Conservation (phyloP, 2,329 filamentous ascomycete species). For the Colletotrichum limetticola region DNA sequence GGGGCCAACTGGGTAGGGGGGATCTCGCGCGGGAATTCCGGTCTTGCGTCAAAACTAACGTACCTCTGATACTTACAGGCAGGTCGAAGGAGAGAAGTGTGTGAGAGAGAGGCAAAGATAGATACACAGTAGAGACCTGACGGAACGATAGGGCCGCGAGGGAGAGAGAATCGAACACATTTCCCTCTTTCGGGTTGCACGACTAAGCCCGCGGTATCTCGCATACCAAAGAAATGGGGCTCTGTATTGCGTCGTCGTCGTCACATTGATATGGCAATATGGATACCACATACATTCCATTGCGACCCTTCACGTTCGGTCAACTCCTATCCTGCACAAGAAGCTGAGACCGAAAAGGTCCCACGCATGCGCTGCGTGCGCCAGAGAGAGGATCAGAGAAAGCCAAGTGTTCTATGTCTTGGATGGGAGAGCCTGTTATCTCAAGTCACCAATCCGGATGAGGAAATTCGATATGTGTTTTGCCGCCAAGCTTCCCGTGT, state of each 20-base stretch:
- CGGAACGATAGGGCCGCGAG: background rate
- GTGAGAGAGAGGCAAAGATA: no score
- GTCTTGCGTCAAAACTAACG: background rate
- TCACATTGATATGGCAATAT: background rate
- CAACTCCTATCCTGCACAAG: background rate
- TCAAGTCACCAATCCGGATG: constrained; percentile 10
- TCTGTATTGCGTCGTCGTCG: background rate
- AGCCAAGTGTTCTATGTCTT: constrained; percentile 14
- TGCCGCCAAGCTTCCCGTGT: constrained; percentile 13
- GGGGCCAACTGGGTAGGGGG: no score
- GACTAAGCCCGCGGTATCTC: background rate
- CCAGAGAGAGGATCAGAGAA: constrained; percentile 1
- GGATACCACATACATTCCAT: background rate
- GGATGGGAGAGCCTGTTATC: constrained; percentile 17
- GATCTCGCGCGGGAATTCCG: background rate
- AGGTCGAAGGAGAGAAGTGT: background rate
- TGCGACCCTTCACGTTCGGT: background rate
- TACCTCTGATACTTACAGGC: background rate
- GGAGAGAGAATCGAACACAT: background rate
- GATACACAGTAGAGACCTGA: background rate
- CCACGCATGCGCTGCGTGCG: background rate
- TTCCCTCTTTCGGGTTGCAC: background rate
- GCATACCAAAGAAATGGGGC: background rate
- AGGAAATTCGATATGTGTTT: constrained; percentile 17
- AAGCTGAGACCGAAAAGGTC: background rate